A percentile compares a stretch with the other conserved stretches of the same genome.
phyloP scores from a whole-genome alignment of 2,329 filamentous ascomycete species.

The Stagonosporopsis cucurbitacearum region DNA sequence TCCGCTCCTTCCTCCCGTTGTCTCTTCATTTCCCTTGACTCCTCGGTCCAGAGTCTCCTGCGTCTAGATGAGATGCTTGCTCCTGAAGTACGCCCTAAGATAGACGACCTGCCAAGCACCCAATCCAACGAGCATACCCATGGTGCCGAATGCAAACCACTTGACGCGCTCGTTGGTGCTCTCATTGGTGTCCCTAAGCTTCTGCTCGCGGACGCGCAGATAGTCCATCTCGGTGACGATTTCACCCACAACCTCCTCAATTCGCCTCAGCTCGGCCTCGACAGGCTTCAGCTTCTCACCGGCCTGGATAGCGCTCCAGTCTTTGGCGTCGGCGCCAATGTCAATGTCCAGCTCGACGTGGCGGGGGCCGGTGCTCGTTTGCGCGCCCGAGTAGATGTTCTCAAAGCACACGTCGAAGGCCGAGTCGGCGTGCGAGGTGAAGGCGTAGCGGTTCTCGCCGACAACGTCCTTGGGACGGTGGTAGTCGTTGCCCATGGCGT shows the following conservation, averaged over 20 bases:
- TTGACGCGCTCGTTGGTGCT: slow-evolving; percentile 99
- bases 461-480: slow-evolving; percentile 87
- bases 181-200: slow-evolving; percentile 97
- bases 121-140: slow-evolving; percentile 85
- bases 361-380: slow-evolving; percentile 58
- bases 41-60: not conserved
- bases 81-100: slow-evolving; percentile 88
- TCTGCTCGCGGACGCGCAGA: slow-evolving; percentile 86
- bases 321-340: slow-evolving; percentile 95
- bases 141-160: slow-evolving; percentile 96
- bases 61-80: slow-evolving; percentile 58
- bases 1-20: not conserved
- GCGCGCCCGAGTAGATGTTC: slow-evolving; percentile 70
- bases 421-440: slow-evolving; percentile 89
- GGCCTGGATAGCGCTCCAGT: slow-evolving; percentile 96
- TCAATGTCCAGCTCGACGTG: slow-evolving; percentile 92
- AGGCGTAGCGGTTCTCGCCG: slow-evolving; percentile 90
- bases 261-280: slow-evolving; percentile 89
- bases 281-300: slow-evolving; percentile 97
- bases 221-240: slow-evolving; percentile 97
- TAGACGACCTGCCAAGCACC: slow-evolving; percentile 99
- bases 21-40: not conserved
- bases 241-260: slow-evolving; percentile 89
- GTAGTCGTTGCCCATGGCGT: slow-evolving; percentile 95
- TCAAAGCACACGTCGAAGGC: slow-evolving; percentile 98